Evolutionary conservation across 208 protist genomes (phyloP), one percentile per base, ranked within the genome.

Genomic region (Acanthamoeba healyi): DNA sequence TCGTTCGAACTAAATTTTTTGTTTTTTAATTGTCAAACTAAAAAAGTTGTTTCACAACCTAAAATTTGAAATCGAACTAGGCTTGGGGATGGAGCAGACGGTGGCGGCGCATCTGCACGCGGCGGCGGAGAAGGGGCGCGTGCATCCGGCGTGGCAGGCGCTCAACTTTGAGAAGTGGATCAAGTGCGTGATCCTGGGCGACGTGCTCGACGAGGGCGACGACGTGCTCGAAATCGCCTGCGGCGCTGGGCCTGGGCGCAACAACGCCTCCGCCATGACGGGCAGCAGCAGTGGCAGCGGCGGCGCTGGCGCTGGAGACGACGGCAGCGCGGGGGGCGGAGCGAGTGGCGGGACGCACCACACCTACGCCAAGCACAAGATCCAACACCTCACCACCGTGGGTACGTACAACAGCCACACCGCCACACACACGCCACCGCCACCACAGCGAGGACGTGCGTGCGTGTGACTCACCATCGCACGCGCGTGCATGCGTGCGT

Each of bases 91-190:
- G n/a, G 29, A n/a, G 56, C 56, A 63, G 58, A 34, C 29, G n/a
- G 58, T 67, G 58, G 58, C 58, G 4, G 58, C 58, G 7, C 58
- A 67, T 15, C 9, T 67, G 29, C 58, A 67, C 10, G 58, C n/a
- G 7, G 56, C 56, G 0, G 65, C 14, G 24, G 36, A 49, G 51
- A 74, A 26, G 70, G 46, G 34, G 12, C 46, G 88, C 65, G 88
- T 74, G 42, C 89, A 82, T 46, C 89, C 94, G 17, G 58, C 92
- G 22, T 95, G 91, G 95, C 95, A 96, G 63, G 94, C 91, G 46
- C 94, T 92, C 87, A 84, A 92, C 56, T 94, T 65, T 54, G 61
- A 94, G 65, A 79, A 90, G n/a, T 96, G 95, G 95, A 88, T 94
- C 32, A 94, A 96, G 49, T 94, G 88, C 9, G 63, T 96, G 49